Percentiles rank a stretch among this genome's conserved stretches.
Evolutionary conservation across 768 basidiomycete genomes (phyloP).

Genomic region (Pisolithus orientalis): DNA sequence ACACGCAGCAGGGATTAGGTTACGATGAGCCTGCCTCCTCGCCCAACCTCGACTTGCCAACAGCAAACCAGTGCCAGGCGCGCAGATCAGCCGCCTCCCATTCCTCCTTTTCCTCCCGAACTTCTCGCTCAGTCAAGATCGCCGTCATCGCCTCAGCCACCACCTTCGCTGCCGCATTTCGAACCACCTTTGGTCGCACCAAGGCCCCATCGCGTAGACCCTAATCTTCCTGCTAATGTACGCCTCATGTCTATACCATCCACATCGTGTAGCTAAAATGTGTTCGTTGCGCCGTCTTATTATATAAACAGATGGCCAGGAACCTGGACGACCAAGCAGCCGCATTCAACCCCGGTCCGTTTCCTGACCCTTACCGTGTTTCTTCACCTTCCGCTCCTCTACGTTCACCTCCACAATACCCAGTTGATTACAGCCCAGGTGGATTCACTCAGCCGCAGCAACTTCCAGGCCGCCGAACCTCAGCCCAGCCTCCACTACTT

Average conservation of each 20-base stretch:
- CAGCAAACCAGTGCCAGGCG: conserved; percentile 3
- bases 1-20: not conserved
- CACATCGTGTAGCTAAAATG: conserved; percentile 6
- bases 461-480: conserved; percentile 8
- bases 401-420: conserved; percentile 13
- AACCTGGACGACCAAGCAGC: conserved; percentile 46
- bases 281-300: conserved; percentile 15
- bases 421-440: conserved; percentile 11
- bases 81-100: conserved; percentile 34
- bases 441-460: conserved; percentile 9
- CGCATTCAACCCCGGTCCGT: conserved; percentile 18
- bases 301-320: conserved; percentile 52
- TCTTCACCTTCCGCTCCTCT: conserved; percentile 20
- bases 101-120: conserved; percentile 45
- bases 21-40: conserved; percentile 24
- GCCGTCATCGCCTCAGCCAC: conserved; percentile 19
- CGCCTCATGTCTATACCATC: conserved; percentile 22
- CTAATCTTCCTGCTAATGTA: conserved; percentile 57
- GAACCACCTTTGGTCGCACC: conserved; percentile 58
- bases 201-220: conserved; percentile 56
- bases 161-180: conserved; percentile 39
- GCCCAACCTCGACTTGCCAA: conserved; percentile 13
- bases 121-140: conserved; percentile 22
- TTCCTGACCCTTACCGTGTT: conserved; percentile 15
- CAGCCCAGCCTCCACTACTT: conserved; percentile 15